Evolutionary conservation across 1,139 yeast genomes (phyloP).

Genomic region (Zygoascus sp.): DNA sequence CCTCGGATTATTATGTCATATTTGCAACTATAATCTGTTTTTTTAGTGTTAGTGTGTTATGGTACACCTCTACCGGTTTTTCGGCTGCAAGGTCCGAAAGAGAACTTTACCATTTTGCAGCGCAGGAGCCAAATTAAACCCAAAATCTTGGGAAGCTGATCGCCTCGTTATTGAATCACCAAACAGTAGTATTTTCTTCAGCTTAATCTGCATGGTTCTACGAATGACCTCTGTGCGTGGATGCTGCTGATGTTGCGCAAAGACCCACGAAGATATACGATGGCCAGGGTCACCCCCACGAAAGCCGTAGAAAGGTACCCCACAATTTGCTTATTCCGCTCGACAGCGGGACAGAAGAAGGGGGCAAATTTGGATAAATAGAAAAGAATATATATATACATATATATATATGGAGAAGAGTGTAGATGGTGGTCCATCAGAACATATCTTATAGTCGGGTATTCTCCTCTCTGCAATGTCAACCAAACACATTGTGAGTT

Average conservation of each 20-base stretch:
- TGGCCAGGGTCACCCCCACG: not conserved
- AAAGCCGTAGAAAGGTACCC: not conserved
- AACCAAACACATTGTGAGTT: not conserved
- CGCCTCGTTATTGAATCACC: slow-evolving; percentile 65
- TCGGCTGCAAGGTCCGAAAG: no score
- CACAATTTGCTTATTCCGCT: not conserved
- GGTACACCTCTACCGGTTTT: not conserved
- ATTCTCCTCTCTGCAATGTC: no score
- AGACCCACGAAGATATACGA: no score
- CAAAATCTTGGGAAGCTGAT: slow-evolving; percentile 35
- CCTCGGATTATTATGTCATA: slow-evolving; percentile 57
- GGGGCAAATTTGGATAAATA: not conserved
- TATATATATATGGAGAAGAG: not conserved
- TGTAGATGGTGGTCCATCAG: no score
- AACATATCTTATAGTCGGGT: no score
- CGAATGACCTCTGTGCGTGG: no score
- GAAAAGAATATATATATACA: not conserved
- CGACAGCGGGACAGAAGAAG: not conserved
- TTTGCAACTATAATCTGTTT: slow-evolving; percentile 47
- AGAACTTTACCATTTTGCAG: slow-evolving; percentile 37
- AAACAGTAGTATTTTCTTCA: slow-evolving; percentile 39
- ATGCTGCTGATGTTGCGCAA: no score
- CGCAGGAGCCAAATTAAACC: slow-evolving; percentile 45
- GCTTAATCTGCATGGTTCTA: not conserved
- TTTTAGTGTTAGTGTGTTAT: not conserved